A percentile compares a stretch with the other conserved stretches of the same genome.
phyloP scores from a whole-genome alignment of 441 rosid genomes.

The Erodium trifolium region DNA sequence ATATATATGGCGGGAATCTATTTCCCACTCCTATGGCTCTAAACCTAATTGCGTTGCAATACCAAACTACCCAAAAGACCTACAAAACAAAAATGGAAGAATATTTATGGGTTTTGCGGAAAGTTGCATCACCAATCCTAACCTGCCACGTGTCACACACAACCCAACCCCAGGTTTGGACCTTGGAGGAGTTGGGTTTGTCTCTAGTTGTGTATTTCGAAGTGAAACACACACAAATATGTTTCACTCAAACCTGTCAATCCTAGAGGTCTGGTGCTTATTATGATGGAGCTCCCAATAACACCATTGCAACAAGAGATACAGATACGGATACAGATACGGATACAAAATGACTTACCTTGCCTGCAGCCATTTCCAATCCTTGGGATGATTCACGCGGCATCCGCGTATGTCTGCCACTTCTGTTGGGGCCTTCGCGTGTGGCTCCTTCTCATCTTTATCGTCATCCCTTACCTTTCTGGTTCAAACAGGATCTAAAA shows the following conservation, averaged over 20 bases:
- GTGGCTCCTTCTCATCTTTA: neutral
- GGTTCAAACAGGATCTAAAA: slow-evolving; percentile 27
- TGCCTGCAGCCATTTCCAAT: neutral
- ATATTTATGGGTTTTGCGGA: neutral
- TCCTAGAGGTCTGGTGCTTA: neutral
- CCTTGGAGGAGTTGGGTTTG: neutral
- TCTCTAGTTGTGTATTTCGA: neutral
- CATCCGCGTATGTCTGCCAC: neutral
- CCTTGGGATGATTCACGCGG: neutral
- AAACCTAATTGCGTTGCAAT: slow-evolving; percentile 25
- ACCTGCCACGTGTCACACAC: neutral
- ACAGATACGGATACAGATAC: no score
- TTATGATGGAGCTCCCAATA: neutral
- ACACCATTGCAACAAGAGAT: neutral
- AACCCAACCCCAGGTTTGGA: neutral
- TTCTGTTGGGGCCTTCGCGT: neutral
- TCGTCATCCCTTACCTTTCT: slow-evolving; percentile 4
- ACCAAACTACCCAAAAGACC: slow-evolving; percentile 17
- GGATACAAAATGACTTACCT: neutral
- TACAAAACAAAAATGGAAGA: neutral
- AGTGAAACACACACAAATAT: neutral
- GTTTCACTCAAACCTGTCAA: neutral
- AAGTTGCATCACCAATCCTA: neutral
- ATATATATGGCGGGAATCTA: slow-evolving; percentile 28
- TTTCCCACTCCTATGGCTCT: slow-evolving; percentile 24